Base-by-base conservation (phyloP, 2,329 filamentous ascomycete genomes). In the Periconia sp. region DNA sequence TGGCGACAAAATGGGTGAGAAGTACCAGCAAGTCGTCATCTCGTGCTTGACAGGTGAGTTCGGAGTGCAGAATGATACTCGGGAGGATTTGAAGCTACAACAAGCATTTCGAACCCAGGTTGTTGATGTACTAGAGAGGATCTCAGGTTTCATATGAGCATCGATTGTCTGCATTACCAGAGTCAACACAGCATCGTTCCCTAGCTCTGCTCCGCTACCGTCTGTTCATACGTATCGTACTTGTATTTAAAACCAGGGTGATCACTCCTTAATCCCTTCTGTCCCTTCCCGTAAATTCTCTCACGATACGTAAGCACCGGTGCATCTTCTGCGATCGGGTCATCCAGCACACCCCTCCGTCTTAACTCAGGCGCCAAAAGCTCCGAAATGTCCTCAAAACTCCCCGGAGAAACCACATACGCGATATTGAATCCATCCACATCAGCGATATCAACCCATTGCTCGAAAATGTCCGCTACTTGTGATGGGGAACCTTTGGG, bases 371-470 rank as follows among this genome's bases (percentile, higher is more conserved):
- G 50, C 7, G 42, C 44, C 31, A 56, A 44, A 8, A 56, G 31
- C 23, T 53, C 40, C 3, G 45, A 29, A 1, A 51, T 33, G 35
- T 53, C 50, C 24, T 53, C 44, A 36, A 51, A 51, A 24, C 47
- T 56, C 3, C 52, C 52, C 3, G 52, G 52, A 1, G 46, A 46
- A 4, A 48, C 45, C 2, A 56, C 47, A 24, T 56, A 56, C 4
- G 44, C 83, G 63, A 88, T 78, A 61, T 89, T 89, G 67, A 89
- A 89, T 0, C 86, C 85, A 60, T 88, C 85, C 0, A 88, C 78
- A 54, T 87, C 85, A 0, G 82, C 84, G 58, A 87, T 84, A 4
- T 70, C 55, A 0, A 87, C 73, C 84, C 85, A 89, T 2, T 73
- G 65, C 69, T 88, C 83, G 43, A 89, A 73, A 37, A 79, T 77